Percentiles rank a stretch among this genome's conserved stretches.
Conservation (phyloP, 495 filamentous ascomycete genomes). For the Terfezia boudieri region DNA sequence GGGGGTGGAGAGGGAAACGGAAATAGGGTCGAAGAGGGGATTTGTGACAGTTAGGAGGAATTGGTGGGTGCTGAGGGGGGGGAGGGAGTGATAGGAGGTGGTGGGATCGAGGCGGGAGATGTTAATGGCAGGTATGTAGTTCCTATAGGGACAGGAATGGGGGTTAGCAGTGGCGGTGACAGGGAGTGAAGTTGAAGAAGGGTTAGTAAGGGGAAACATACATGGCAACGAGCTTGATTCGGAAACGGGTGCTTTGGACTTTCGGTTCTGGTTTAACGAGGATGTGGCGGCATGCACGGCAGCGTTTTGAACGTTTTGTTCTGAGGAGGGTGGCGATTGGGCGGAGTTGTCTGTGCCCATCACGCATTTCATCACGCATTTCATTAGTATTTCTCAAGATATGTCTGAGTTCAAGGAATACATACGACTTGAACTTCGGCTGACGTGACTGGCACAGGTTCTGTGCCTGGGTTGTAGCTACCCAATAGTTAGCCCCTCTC, state of each 20-base stretch:
- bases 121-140: conserved; percentile 62
- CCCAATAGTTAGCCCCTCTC: not conserved
- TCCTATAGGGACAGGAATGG: conserved; percentile 14
- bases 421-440: conserved; percentile 8
- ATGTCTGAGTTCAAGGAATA: not conserved
- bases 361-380: not conserved
- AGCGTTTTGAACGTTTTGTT: conserved; percentile 84
- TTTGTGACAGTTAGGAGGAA: conserved; percentile 78
- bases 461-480: conserved; percentile 8
- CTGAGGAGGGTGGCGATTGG: conserved; percentile 61
- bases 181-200: conserved; percentile 16
- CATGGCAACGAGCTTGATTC: conserved; percentile 69
- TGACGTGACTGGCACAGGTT: conserved; percentile 8
- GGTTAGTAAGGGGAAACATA: conserved; percentile 59
- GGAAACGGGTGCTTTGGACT: conserved; percentile 60
- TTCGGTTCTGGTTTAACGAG: conserved; percentile 88
- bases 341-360: conserved; percentile 31
- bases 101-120: conserved; percentile 39
- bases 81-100: conserved; percentile 24
- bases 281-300: conserved; percentile 78
- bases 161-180: conserved; percentile 31
- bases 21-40: conserved; percentile 75
- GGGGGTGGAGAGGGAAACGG: conserved; percentile 71
- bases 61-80: conserved; percentile 48
- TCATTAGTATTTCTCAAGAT: not conserved